Base-by-base conservation (phyloP, 2,329 filamentous ascomycete species). In the Tricladium varicosporioides region DNA sequence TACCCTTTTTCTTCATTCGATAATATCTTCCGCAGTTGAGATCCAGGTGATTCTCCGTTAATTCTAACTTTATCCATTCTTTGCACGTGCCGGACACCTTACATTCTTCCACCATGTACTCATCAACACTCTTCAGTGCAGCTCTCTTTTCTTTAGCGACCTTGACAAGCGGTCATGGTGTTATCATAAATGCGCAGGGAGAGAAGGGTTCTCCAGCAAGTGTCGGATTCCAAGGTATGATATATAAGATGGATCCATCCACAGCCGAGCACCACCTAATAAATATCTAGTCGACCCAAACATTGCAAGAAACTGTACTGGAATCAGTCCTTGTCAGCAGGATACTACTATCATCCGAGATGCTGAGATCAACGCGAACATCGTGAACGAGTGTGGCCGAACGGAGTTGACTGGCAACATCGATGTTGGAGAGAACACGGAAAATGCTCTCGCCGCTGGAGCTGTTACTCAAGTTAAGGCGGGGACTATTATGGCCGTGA, bases 301-400 rank as follows among this genome's bases (percentile, higher is more conserved):
- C 56, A 76, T 85, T 63, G 81, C 85, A 27, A 79, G 85, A 60
- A 84, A 86, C 69, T 86, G 84, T 70, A 85, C 82, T 14, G 74
- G 75, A 54, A 84, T 86, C 73, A 83, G 78, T 69, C 84, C 85
- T 16, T 87, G 85, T 75, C 84, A 88, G 66, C 81, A 83, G 61
- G 85, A 88, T 57, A 76, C 83, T 10, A 86, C 83, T 53, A 78
- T 86, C 66, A 87, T 88, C 71, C 77, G 79, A 52, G 81, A 84
- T 57, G 78, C 77, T 14, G 76, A 83, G 73, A 78, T 82, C 63
- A 60, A 63, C 5, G 71, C 74, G 53, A 81, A 82, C 64, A 68
- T 79, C 7, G 81, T 82, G 49, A 83, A 82, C 63, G 76, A 80
- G 57, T 88, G 85, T 66, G 85, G 85, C 46, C 78, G 84, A 59